Percentiles rank a stretch among this genome's conserved stretches.
These are phyloP conservation scores for Iberis amara DNA, from an alignment of 441 rosid species.

Conservation along the genomic window DNA sequence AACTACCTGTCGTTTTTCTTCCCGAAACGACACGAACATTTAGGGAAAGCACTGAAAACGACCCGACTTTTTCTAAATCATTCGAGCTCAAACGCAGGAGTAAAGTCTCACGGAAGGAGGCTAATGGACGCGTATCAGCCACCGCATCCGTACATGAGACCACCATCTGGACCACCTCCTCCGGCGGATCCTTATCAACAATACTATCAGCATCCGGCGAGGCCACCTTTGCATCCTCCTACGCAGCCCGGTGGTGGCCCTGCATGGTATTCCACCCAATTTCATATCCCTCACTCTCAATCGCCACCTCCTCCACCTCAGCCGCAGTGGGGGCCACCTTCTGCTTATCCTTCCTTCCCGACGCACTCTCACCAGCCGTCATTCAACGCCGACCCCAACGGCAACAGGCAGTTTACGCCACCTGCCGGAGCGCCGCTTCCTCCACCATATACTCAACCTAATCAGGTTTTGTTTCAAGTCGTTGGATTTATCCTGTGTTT, in stretches of 20 bases:
- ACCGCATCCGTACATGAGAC: constrained; percentile 54
- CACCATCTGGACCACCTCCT: constrained; percentile 48
- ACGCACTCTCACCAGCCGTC: constrained; percentile 38
- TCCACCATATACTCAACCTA: constrained; percentile 47
- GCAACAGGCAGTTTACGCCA: constrained; percentile 41
- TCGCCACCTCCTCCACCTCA: constrained; percentile 49
- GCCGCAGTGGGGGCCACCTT: constrained; percentile 49
- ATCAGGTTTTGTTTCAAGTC: constrained; percentile 33
- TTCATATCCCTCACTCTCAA: constrained; percentile 59
- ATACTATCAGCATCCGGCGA: constrained; percentile 35
- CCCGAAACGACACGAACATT: neutral
- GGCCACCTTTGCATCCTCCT: constrained; percentile 47
- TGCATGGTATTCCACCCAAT: constrained; percentile 61
- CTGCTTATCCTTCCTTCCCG: constrained; percentile 43
- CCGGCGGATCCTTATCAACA: constrained; percentile 57
- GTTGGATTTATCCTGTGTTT: neutral
- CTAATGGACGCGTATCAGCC: constrained; percentile 76
- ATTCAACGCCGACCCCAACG: constrained; percentile 35
- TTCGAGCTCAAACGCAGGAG: constrained; percentile 12
- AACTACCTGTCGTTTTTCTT: constrained; percentile 6
- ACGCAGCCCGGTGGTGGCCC: constrained; percentile 37
- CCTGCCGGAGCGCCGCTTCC: constrained; percentile 37
- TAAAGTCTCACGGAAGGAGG: neutral
- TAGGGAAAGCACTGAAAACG: neutral
- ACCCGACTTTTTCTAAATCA: constrained; percentile 11